phyloP scores from a whole-genome alignment of 2,329 filamentous ascomycete species.

The Fulvia fulva region DNA sequence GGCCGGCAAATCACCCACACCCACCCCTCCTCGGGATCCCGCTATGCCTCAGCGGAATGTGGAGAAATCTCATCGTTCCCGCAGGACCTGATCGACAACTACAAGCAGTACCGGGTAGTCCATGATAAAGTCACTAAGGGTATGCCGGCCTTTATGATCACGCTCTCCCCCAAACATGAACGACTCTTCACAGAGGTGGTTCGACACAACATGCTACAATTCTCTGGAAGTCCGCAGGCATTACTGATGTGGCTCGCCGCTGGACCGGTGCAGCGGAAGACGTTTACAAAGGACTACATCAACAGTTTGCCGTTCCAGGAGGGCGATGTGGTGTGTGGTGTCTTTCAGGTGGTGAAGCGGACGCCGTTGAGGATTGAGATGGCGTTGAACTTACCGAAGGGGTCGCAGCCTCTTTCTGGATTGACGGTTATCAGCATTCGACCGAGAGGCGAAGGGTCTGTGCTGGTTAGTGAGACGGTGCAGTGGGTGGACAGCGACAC shows the following conservation, averaged over 20 bases:
- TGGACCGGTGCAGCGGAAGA: constrained; percentile 8
- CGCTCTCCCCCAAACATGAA: constrained; percentile 10
- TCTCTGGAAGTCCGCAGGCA: constrained; percentile 17
- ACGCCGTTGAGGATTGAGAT: constrained; percentile 17
- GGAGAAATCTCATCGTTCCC: constrained; percentile 18
- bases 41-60: constrained; percentile 19
- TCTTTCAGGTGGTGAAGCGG: constrained; percentile 21
- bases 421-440: constrained; percentile 16
- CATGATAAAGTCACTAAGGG: constrained; percentile 22
- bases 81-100: constrained; percentile 15
- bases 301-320: constrained; percentile 15
- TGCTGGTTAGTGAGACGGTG: constrained; percentile 21
- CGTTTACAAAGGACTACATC: constrained; percentile 20
- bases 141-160: constrained; percentile 13
- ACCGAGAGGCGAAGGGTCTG: constrained; percentile 18
- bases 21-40: constrained; percentile 13
- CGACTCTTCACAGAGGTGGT: constrained; percentile 19
- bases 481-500: constrained; percentile 19
- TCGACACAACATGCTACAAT: constrained; percentile 17
- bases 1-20: constrained; percentile 20
- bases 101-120: constrained; percentile 14
- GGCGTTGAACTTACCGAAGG: constrained; percentile 2
- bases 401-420: constrained; percentile 7
- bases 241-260: constrained; percentile 16
- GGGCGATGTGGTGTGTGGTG: constrained; percentile 22